Conservation (phyloP, 352 stramenopile genomes). For the Pythium dissimile region DNA sequence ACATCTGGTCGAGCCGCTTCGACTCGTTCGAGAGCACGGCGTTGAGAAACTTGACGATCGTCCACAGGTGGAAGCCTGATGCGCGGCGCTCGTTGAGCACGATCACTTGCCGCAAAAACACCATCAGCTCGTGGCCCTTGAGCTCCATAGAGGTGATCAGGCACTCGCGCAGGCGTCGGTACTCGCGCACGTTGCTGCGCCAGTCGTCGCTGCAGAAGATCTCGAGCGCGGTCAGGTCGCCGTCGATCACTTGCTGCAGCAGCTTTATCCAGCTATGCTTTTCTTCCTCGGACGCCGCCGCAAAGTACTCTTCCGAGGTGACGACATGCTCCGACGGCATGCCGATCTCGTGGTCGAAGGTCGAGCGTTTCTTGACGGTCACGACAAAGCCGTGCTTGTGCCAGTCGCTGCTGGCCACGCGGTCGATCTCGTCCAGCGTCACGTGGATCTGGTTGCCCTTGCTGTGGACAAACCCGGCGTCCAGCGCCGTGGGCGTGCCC, state of each 20-base stretch:
- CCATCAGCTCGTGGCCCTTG: constrained; percentile 76
- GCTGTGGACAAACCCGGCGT: constrained; percentile 54
- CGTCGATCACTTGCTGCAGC: constrained; percentile 71
- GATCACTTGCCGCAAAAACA: constrained; percentile 79
- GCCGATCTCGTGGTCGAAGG: constrained; percentile 1
- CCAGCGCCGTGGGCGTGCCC: constrained; percentile 28
- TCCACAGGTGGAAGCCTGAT: constrained; percentile 71
- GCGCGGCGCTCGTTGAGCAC: constrained; percentile 55
- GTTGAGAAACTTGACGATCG: constrained; percentile 73
- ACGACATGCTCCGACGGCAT: constrained; percentile 26
- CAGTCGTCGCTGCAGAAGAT: constrained; percentile 89
- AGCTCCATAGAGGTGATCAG: constrained; percentile 82
- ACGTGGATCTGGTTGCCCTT: constrained; percentile 65
- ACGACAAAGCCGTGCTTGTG: constrained; percentile 70
- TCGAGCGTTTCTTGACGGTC: constrained; percentile 54
- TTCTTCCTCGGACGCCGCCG: constrained; percentile 55
- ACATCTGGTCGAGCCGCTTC: constrained; percentile 81
- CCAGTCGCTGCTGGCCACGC: constrained; percentile 66
- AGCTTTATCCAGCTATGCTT: constrained; percentile 69
- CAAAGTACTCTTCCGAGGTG: constrained; percentile 73
- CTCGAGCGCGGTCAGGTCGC: constrained; percentile 77
- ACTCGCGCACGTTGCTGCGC: constrained; percentile 85
- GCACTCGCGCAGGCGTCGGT: constrained; percentile 69
- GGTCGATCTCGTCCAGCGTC: constrained; percentile 81
- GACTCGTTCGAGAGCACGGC: constrained; percentile 75